These are phyloP conservation scores for Paramecium octaurelia DNA, from an alignment of 73 alveolate genomes.

Conservation along the genomic window DNA sequence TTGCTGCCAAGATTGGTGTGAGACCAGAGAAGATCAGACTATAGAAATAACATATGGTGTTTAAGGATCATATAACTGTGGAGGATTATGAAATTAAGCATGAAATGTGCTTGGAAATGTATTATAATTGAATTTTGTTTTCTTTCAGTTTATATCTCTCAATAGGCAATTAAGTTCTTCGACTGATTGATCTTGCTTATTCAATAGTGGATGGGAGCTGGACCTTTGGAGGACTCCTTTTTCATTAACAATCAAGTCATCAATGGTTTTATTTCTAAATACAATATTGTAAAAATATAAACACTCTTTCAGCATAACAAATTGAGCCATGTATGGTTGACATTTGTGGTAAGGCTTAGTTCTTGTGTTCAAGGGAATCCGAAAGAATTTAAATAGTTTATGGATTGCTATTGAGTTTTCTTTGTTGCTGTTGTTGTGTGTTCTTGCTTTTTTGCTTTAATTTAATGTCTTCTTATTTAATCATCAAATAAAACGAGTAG, in stretches of 20 bases:
- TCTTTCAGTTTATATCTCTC: background rate
- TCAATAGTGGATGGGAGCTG: background rate
- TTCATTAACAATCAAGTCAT: background rate
- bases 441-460: background rate
- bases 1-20: conserved; percentile 91
- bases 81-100: conserved; percentile 93
- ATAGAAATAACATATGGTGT: conserved; percentile 82
- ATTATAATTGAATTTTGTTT: conserved; percentile 71
- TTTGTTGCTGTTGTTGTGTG: background rate
- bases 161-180: conserved; percentile 14
- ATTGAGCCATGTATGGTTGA: background rate
- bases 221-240: background rate
- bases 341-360: background rate
- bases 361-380: background rate
- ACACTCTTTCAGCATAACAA: background rate
- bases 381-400: background rate
- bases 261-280: background rate
- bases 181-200: background rate
- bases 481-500: background rate
- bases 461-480: background rate
- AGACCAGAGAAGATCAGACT: conserved; percentile 89
- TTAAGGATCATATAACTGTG: conserved; percentile 90
- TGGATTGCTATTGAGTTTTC: background rate
- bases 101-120: conserved; percentile 89
- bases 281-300: background rate